A percentile compares a stretch with the other conserved stretches of the same genome.
phyloP scores from a whole-genome alignment of 177 flowering plant genomes.

The Vitis hybrid region DNA sequence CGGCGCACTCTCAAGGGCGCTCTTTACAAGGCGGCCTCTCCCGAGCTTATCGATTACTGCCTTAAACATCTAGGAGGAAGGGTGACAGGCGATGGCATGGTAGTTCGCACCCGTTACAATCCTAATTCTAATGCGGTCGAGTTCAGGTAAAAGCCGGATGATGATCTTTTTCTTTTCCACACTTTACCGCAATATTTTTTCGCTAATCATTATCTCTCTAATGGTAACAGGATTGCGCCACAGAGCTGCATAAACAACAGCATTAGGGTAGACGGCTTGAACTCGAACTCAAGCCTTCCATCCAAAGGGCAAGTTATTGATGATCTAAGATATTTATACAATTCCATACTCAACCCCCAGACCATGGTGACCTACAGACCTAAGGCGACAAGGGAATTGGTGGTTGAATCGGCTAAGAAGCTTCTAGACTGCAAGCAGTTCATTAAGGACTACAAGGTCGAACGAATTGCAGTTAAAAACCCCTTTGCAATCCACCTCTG shows the following conservation, averaged over 20 bases:
- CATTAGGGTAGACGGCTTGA: neutral
- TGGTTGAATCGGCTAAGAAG: conserved; percentile 35
- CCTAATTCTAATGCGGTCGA: conserved; percentile 44
- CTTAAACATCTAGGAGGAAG: conserved; percentile 55
- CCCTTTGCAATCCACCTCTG: conserved; percentile 31
- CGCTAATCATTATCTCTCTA: neutral
- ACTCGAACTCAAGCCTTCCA: conserved; percentile 16
- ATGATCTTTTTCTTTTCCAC: too few relatives aligned
- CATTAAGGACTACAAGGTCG: conserved; percentile 53
- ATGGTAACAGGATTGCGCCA: conserved; percentile 39
- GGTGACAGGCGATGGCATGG: conserved; percentile 30
- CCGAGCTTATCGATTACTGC: conserved; percentile 63
- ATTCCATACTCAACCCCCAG: conserved; percentile 40
- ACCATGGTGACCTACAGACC: conserved; percentile 41
- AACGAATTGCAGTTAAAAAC: neutral
- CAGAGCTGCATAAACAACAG: neutral
- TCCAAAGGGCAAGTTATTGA: conserved; percentile 38
- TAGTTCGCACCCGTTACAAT: conserved; percentile 36
- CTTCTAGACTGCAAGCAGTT: conserved; percentile 72
- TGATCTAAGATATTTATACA: conserved; percentile 50
- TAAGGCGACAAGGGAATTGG: conserved; percentile 17
- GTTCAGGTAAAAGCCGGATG: conserved; percentile 37
- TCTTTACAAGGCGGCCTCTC: conserved; percentile 35
- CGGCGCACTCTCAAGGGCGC: conserved; percentile 61
- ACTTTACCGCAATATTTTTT: neutral